phyloP scores from a whole-genome alignment of 495 filamentous ascomycete genomes.

The Hyphodiscus hymeniophilus region DNA sequence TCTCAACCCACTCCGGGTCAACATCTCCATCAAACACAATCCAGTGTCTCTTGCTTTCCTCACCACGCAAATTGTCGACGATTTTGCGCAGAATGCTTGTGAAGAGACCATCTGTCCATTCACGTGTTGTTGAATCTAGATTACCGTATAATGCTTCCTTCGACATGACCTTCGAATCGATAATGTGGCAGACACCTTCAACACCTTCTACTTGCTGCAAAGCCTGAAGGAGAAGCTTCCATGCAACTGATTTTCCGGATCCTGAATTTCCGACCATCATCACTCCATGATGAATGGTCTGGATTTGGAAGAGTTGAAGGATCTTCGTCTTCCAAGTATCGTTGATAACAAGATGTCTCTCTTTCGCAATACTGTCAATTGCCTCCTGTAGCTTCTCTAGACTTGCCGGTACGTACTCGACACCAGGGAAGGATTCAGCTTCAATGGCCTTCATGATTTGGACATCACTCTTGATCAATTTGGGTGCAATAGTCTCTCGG shows the following conservation, averaged over 20 bases:
- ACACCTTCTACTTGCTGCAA: slow-evolving; percentile 83
- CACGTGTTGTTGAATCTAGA: slow-evolving; percentile 89
- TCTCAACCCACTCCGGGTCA: slow-evolving; percentile 99
- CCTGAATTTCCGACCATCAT: slow-evolving; percentile 99
- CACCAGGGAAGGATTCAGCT: slow-evolving; percentile 77
- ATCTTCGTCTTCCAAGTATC: slow-evolving; percentile 96
- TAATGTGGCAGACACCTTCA: slow-evolving; percentile 93
- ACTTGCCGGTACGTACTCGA: slow-evolving; percentile 85
- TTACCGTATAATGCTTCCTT: slow-evolving; percentile 95
- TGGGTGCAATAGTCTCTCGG: slow-evolving; percentile 95
- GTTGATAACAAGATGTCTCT: slow-evolving; percentile 77
- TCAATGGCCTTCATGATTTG: slow-evolving; percentile 82
- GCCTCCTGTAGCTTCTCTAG: slow-evolving; percentile 69
- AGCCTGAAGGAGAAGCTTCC: slow-evolving; percentile 90
- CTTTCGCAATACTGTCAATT: slow-evolving; percentile 72
- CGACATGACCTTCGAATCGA: slow-evolving; percentile 99
- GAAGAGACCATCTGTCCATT: slow-evolving; percentile 98
- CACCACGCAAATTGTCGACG: slow-evolving; percentile 95
- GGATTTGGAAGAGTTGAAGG: slow-evolving; percentile 93
- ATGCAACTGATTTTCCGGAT: slow-evolving; percentile 88
- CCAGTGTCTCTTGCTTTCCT: slow-evolving; percentile 95
- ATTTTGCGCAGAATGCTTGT: slow-evolving; percentile 97
- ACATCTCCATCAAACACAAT: slow-evolving; percentile 99
- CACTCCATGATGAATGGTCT: slow-evolving; percentile 95
- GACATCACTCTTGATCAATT: slow-evolving; percentile 86